Conservation (phyloP, 208 protist species). For the Phytomonas serpens region DNA sequence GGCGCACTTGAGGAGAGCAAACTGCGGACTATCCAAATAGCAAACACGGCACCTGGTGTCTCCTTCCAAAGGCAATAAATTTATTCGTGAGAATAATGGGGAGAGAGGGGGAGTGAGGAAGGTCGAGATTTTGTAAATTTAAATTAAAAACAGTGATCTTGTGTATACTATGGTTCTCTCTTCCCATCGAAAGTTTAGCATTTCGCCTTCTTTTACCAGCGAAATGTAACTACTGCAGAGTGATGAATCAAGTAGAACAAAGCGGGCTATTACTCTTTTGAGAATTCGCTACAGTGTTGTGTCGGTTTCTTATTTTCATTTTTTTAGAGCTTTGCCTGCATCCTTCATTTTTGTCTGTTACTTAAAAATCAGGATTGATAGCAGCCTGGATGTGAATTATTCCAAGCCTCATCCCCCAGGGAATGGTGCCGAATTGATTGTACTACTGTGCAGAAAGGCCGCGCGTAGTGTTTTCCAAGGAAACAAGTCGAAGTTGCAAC, state of each 20-base stretch:
- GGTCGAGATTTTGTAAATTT: slow-evolving; percentile 8
- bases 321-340: background rate
- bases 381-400: background rate
- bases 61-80: background rate
- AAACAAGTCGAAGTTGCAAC: background rate
- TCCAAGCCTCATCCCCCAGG: background rate
- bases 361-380: background rate
- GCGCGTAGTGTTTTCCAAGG: background rate
- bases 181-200: background rate
- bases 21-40: slow-evolving; percentile 46
- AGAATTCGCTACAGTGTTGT: background rate
- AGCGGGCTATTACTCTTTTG: background rate
- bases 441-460: background rate
- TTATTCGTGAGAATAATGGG: background rate
- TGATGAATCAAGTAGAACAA: background rate
- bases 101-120: no score
- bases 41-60: slow-evolving; percentile 30
- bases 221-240: background rate
- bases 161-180: background rate
- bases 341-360: background rate
- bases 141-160: background rate
- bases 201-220: background rate
- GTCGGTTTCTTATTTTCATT: background rate
- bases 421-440: background rate
- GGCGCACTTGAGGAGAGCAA: slow-evolving; percentile 26